Percentiles rank a stretch among this genome's conserved stretches.
phyloP scores from a whole-genome alignment of 441 rosid genomes.

The Jatropha multifida region DNA sequence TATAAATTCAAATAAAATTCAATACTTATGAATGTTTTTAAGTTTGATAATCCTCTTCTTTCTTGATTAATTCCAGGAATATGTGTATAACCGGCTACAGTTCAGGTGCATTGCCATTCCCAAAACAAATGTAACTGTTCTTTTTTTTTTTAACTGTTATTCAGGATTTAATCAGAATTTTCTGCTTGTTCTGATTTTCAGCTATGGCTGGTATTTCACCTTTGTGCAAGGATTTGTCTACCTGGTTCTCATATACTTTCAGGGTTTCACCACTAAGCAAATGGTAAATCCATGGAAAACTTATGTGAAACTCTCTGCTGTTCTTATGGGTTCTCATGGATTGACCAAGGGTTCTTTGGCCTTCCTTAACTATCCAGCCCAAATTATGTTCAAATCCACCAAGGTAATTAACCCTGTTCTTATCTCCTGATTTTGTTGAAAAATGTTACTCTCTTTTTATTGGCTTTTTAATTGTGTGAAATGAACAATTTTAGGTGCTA shows the following conservation, averaged over 20 bases:
- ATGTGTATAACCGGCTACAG: conserved; percentile 60
- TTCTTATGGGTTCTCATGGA: conserved; percentile 84
- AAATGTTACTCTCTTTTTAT: not conserved
- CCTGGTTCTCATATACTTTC: conserved; percentile 57
- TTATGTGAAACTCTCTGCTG: conserved; percentile 74
- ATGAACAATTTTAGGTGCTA: conserved; percentile 46
- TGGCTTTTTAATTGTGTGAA: not conserved
- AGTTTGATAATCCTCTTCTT: not conserved
- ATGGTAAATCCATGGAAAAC: conserved; percentile 91
- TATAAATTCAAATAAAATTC: no score
- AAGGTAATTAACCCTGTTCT: conserved; percentile 43
- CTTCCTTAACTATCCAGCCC: conserved; percentile 86
- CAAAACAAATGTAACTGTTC: not conserved
- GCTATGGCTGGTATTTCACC: conserved; percentile 93
- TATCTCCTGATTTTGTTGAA: not conserved
- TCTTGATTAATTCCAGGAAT: conserved; percentile 41
- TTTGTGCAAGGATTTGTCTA: conserved; percentile 86
- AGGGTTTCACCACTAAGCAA: conserved; percentile 72
- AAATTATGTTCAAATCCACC: conserved; percentile 90
- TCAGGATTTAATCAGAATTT: not conserved
- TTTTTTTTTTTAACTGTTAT: not conserved
- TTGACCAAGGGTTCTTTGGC: conserved; percentile 85
- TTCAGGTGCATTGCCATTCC: conserved; percentile 40
- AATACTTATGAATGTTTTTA: not conserved
- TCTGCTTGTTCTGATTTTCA: conserved; percentile 29